Base-by-base conservation (phyloP, 441 rosid genomes). In the Populus hybrid region DNA sequence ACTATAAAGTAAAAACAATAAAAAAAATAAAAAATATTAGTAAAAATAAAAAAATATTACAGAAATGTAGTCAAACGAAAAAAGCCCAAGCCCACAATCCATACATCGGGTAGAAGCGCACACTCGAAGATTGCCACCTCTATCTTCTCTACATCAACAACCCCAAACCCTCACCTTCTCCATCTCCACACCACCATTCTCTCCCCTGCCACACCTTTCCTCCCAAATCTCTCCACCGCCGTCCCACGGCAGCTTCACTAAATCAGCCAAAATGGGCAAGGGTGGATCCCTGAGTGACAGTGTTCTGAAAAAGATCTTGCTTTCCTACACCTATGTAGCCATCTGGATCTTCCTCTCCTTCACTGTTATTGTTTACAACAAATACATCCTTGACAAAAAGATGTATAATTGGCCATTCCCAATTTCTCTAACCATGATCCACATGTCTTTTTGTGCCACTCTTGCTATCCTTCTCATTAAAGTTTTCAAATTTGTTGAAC, bases 281-380 rank as follows among this genome's bases (percentile, higher is more conserved):
- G 97, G 94, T 64, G 91, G 95, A 46, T 75, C 92, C 57, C 84
- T 95, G 10, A 91, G 96, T 94, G 97, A 93, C 71, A 80, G 96
- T 73, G 94, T 93, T 32, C 64, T 95, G 81, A 92, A 87, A 85
- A 92, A 93, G 90, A 92, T 95, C 91, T 73, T 95, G 71, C 94
- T 95, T 30, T 92, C 99, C 30, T 95, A 95, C 93, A 79, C 93
- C 46, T 95, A 95, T 82, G 99, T 95, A 0, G 96, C 89, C 69
- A 85, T 93, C 80, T 95, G 99, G 99, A 93, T 95, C 94, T 95
- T 93, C 96, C 95, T 95, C 65, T 89, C 94, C 85, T 95, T 95
- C 92, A 93, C 97, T 34, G 99, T 95, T 73, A 95, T 95, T 87
- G 98, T 95, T 74, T 94, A 90, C 96, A 94, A 94, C 92, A 94